Conservation (phyloP, 2,329 filamentous ascomycete genomes). For the Cercospora berteroae region DNA sequence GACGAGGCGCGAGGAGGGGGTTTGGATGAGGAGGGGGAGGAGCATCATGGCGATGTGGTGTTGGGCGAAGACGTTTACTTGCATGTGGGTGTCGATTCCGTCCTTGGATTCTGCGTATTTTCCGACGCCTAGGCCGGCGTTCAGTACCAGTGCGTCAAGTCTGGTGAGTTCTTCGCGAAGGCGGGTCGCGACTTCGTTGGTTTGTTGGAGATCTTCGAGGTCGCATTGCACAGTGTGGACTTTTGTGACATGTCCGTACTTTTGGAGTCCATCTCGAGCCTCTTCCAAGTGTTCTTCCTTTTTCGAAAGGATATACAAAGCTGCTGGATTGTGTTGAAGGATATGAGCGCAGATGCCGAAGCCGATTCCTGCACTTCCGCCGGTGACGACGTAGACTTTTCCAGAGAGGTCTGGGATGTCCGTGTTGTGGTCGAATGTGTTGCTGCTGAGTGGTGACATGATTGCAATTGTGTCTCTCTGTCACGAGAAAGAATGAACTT, state of each 20-base stretch:
- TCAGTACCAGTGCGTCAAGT: constrained; percentile 45
- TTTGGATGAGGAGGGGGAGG: constrained; percentile 40
- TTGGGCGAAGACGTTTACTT: constrained; percentile 36
- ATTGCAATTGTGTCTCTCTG: neutral
- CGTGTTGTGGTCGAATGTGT: constrained; percentile 28
- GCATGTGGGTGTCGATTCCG: constrained; percentile 37
- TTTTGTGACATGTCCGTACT: constrained; percentile 45
- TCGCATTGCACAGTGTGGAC: constrained; percentile 44
- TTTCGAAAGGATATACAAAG: constrained; percentile 51
- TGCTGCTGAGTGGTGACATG: constrained; percentile 2
- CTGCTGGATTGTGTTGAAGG: constrained; percentile 50
- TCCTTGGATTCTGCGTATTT: constrained; percentile 51
- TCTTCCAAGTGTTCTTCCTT: constrained; percentile 48
- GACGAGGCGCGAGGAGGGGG: constrained; percentile 50
- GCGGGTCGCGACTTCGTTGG: constrained; percentile 43
- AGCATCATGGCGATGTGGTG: constrained; percentile 47
- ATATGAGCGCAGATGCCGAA: constrained; percentile 54
- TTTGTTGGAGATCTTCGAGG: constrained; percentile 37
- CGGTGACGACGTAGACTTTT: constrained; percentile 47
- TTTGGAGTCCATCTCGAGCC: constrained; percentile 46
- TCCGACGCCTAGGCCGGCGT: constrained; percentile 42
- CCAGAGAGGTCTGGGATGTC: constrained; percentile 45
- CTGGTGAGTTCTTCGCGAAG: constrained; percentile 44
- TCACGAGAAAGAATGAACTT: neutral
- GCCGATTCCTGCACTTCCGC: constrained; percentile 34